A percentile compares a stretch with the other conserved stretches of the same genome.
phyloP scores from a whole-genome alignment of 202 grass and related monocot species.

The Setaria viridis region DNA sequence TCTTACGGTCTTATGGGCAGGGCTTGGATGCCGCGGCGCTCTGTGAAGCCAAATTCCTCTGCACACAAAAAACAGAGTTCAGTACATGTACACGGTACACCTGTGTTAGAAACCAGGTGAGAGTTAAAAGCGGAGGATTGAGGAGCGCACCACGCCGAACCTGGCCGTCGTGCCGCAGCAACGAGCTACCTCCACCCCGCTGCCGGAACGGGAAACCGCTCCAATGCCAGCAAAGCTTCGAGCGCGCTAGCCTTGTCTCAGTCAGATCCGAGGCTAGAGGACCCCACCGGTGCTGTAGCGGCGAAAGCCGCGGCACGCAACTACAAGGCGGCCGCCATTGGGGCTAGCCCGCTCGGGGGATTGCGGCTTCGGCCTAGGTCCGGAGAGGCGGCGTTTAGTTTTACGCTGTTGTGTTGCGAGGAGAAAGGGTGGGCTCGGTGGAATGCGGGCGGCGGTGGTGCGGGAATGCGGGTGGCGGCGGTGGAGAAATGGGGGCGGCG shows the following conservation, averaged over 20 bases:
- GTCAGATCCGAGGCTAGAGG: background rate
- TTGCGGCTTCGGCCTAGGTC: too few species aligned
- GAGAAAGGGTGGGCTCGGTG: background rate
- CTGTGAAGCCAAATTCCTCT: slow-evolving; percentile 9
- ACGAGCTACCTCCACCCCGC: background rate
- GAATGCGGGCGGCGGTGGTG: background rate
- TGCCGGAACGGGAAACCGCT: background rate
- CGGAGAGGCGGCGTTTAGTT: background rate
- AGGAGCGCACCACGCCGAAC: background rate
- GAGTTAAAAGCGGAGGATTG: background rate
- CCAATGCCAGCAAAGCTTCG: background rate
- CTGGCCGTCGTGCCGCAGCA: slow-evolving; percentile 18
- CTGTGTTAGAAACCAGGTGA: background rate
- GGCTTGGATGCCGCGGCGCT: background rate
- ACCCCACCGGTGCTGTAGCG: background rate
- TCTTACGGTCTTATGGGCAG: slow-evolving; percentile 26
- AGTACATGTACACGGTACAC: background rate
- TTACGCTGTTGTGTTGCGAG: background rate
- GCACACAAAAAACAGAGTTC: background rate
- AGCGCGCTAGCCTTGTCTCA: background rate
- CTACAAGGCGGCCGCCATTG: slow-evolving; percentile 7
- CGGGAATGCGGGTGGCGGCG: background rate
- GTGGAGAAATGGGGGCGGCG: slow-evolving; percentile 10
- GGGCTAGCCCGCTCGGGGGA: background rate
- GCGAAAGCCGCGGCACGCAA: background rate